These are phyloP conservation scores for Aegilops speltoides DNA, from an alignment of 176 grass and related monocot species.

Conservation along the genomic window DNA sequence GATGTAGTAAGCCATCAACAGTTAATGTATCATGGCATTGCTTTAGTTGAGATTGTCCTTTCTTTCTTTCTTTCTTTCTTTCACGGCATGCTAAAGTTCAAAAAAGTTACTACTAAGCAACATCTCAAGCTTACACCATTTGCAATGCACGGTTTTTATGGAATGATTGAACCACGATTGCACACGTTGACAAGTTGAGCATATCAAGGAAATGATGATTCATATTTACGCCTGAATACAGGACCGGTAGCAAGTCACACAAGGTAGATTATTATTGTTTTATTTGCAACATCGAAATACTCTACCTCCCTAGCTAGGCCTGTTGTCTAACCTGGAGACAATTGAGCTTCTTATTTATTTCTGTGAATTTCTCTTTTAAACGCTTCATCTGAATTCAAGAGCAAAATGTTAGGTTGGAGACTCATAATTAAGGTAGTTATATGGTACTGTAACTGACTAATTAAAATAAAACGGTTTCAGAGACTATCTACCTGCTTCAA, in stretches of 20 bases:
- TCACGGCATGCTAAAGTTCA: neutral
- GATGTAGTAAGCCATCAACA: neutral
- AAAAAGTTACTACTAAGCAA: neutral
- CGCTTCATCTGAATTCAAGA: constrained; percentile 64
- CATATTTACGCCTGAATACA: constrained; percentile 18
- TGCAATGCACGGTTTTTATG: neutral
- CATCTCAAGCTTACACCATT: neutral
- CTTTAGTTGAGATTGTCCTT: neutral
- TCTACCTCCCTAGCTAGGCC: neutral
- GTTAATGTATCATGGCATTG: neutral
- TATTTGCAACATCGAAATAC: constrained; percentile 16
- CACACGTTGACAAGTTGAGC: neutral
- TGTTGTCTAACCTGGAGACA: constrained; percentile 40
- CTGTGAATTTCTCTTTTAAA: constrained; percentile 82
- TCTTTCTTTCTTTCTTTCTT: neutral
- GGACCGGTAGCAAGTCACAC: neutral
- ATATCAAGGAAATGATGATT: neutral
- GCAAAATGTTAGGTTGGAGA: constrained; percentile 13
- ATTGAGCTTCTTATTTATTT: constrained; percentile 80
- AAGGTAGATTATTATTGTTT: neutral
- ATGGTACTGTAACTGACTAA: neutral
- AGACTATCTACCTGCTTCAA: constrained; percentile 55
- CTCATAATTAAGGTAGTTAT: neutral
- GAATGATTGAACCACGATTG: neutral
- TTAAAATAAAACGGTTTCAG: constrained; percentile 7